Conservation (phyloP, 164 flowering plant genomes). For the Nelumbo lutea region DNA sequence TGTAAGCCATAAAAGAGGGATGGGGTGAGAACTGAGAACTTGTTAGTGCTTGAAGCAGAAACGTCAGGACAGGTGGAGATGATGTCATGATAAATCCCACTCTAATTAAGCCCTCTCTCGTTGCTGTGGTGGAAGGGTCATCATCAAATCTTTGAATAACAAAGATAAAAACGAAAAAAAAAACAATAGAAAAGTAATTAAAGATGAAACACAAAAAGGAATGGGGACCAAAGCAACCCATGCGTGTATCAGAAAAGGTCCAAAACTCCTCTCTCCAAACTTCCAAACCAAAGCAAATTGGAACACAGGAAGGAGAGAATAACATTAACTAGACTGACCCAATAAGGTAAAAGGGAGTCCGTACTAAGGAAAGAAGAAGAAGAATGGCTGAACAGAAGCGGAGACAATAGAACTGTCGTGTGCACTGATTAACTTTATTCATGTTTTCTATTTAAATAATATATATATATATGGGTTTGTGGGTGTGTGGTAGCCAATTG, state of each 20-base stretch:
- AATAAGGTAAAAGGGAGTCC: conserved; percentile 6
- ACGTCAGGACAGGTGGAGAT: conserved; percentile 61
- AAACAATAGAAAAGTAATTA: not conserved
- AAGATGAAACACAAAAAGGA: conserved; percentile 11
- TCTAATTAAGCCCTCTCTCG: conserved; percentile 14
- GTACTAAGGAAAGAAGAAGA: conserved; percentile 1
- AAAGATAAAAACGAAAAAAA: not conserved
- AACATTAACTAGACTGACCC: conserved; percentile 8
- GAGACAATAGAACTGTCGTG: not conserved
- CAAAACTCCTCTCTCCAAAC: conserved; percentile 14
- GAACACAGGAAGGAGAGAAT: not conserved
- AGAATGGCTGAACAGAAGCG: not conserved
- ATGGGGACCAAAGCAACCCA: conserved; percentile 48
- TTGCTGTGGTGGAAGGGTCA: conserved; percentile 43
- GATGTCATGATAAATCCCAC: conserved; percentile 48
- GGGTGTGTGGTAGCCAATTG: too few relatives aligned
- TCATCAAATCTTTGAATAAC: conserved; percentile 61
- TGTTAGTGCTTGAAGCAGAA: conserved; percentile 2
- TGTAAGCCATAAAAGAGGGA: not conserved
- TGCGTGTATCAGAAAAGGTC: conserved; percentile 46
- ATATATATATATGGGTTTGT: too few relatives aligned
- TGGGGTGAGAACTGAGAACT: conserved; percentile 6
- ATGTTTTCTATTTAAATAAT: not conserved
- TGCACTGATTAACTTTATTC: not conserved
- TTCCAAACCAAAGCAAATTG: conserved; percentile 10